phyloP scores from a whole-genome alignment of 768 basidiomycete species.

The Boletus rubroflammeus region DNA sequence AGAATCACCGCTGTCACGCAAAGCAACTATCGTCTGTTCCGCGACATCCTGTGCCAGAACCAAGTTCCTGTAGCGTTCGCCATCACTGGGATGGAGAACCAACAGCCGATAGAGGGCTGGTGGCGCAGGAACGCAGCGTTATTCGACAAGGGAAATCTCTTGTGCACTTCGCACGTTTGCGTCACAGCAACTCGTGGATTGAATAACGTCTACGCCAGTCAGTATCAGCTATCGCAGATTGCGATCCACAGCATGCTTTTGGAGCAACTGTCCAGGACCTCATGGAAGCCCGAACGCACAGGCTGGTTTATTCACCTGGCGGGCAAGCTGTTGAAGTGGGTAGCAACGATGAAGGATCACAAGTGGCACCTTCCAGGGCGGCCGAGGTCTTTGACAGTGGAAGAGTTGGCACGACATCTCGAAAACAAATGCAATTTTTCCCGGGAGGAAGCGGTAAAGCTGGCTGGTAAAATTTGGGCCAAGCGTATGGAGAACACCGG shows the following conservation, averaged over 20 bases:
- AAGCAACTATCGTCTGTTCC: constrained; percentile 29
- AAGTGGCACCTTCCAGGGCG: neutral
- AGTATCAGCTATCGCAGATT: constrained; percentile 32
- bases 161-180: constrained; percentile 35
- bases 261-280: constrained; percentile 11
- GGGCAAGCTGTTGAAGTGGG: constrained; percentile 18
- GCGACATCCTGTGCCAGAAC: constrained; percentile 26
- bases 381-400: constrained; percentile 6
- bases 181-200: constrained; percentile 33
- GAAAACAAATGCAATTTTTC: constrained; percentile 13
- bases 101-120: constrained; percentile 31
- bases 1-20: constrained; percentile 23
- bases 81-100: constrained; percentile 31
- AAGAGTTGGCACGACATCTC: constrained; percentile 16
- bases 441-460: constrained; percentile 8
- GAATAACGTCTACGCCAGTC: constrained; percentile 16
- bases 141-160: constrained; percentile 22
- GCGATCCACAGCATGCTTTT: constrained; percentile 22
- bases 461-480: constrained; percentile 21
- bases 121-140: constrained; percentile 28
- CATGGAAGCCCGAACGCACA: constrained; percentile 20
- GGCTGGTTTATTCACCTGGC: constrained; percentile 25
- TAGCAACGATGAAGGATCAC: constrained; percentile 6
- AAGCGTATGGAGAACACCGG: constrained; percentile 4
- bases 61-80: constrained; percentile 31